Base-by-base conservation (phyloP, 169 alveolate genomes). In the Ophryocystis elektroscirrha region DNA sequence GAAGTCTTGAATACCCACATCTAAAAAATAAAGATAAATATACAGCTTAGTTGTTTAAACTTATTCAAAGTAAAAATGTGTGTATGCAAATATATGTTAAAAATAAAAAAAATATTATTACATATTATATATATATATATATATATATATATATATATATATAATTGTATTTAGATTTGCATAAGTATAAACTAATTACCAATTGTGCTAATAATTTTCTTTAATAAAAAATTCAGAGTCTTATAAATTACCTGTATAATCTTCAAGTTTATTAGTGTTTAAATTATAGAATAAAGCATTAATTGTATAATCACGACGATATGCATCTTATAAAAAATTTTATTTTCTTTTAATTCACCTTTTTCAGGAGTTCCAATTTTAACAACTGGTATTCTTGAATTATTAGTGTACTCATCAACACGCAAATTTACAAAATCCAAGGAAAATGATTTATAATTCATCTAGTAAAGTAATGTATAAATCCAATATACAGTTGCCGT, bases 381-480 rank as follows among this genome's bases (percentile, higher is more conserved):
- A 9, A 51, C 35, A 52, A 84, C 71, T 0, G 99, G 99, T 22
- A 89, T 81, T 53, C 99, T 58, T 37, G 89, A 78, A 37, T 82
- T 78, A 37, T 78, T 71, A 12, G 87, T 58, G 67, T 93, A 93
- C 5, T 67, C 75, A 67, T 93, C 99, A 41, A 81, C 71, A 58
- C 99, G 80, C 39, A 93, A 71, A 57, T 90, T 88, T 6, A 87
- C 97, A 43, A 93, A 63, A 71, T 93, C 99, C n/a, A n/a, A n/a
- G n/a, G n/a, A n/a, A n/a, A n/a, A n/a, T n/a, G n/a, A n/a, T n/a
- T n/a, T n/a, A n/a, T n/a, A n/a, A n/a, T n/a, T n/a, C n/a, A n/a
- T n/a, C n/a, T n/a, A n/a, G n/a, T n/a, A n/a, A n/a, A n/a, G n/a
- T n/a, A n/a, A n/a, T n/a, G n/a, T n/a, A n/a, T n/a, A 26, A 93